Percentiles rank a stretch among this genome's conserved stretches.
Conservation (phyloP, 176 grass and related monocot species). For the Miscanthus lutarioriparius region DNA sequence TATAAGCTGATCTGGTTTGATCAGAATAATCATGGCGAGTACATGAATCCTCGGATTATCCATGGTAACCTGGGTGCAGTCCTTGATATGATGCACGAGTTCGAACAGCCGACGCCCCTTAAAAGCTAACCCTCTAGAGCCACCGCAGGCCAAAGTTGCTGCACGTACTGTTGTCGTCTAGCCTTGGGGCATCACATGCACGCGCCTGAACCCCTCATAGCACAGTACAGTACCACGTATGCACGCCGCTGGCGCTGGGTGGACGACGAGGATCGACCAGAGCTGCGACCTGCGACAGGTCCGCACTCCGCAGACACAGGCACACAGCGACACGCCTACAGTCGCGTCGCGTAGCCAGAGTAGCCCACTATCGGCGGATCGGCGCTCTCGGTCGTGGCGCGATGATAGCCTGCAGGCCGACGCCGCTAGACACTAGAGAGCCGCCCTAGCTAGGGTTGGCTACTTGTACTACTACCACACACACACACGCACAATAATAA, state of each 20-base stretch:
- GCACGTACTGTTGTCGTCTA: neutral
- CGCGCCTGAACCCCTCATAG: neutral
- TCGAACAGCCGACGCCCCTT: neutral
- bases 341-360: neutral
- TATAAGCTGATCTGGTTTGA: no score
- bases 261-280: neutral
- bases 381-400: conserved; percentile 1
- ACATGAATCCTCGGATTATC: no score
- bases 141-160: neutral
- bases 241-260: neutral
- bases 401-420: conserved; percentile 30
- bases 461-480: neutral
- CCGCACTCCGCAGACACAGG: neutral
- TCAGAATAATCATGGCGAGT: neutral
- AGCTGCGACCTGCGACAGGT: neutral
- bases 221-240: conserved; percentile 12
- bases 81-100: neutral
- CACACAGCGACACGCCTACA: conserved; percentile 12
- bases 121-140: neutral
- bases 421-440: neutral
- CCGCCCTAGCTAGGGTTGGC: conserved; percentile 26
- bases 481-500: neutral
- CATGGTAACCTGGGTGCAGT: no score
- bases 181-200: conserved; percentile 6
- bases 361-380: conserved; percentile 6